Base-by-base conservation (phyloP, 495 filamentous ascomycete genomes). In the Lentithecium fluviatile region DNA sequence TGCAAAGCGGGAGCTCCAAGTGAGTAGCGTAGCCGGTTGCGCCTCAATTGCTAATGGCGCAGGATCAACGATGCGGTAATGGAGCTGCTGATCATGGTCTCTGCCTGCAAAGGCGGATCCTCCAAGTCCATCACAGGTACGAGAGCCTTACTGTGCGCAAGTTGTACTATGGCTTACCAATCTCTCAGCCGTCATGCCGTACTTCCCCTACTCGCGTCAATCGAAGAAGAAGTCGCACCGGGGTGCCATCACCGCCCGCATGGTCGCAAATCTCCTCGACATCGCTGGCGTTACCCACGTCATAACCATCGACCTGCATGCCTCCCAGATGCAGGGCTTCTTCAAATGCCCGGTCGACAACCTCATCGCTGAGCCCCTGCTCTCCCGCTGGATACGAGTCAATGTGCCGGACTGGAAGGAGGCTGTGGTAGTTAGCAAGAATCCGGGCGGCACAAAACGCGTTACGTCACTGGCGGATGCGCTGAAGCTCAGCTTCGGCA, bases 151-250 rank as follows among this genome's bases (percentile, higher is more conserved):
- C 13, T 52, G 6, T 49, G 43, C 20, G 4, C 25, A 47, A 17
- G 19, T 13, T 32, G 4, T 32, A 19, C 25, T 13, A 13, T 15
- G 29, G 50, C 64, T 68, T 25, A 68, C 34, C 43, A 6, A 32
- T 32, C 29, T 45, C n/a, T 21, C 64, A 96, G 94, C 94, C 73
- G 94, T 98, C 71, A 86, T 98, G 77, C 94, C 94, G 65, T 98
- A 98, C 78, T 98, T 97, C 71, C 95, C 94, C 20, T 98, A 98
- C 76, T 96, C 91, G 63, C 89, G 95, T 50, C 94, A 98, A 76
- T 97, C 92, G 45, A 98, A 98, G 82, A 97, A 96, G 82, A 98
- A 97, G 78, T 91, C 90, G 50, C 94, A 97, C 69, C 83, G 94
- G 62, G 94, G 95, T 29, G 91, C 94, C 46, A 97, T 98, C 69